Conservation (phyloP, 129 eudicot genomes). For the Saposhnikovia divaricata region DNA sequence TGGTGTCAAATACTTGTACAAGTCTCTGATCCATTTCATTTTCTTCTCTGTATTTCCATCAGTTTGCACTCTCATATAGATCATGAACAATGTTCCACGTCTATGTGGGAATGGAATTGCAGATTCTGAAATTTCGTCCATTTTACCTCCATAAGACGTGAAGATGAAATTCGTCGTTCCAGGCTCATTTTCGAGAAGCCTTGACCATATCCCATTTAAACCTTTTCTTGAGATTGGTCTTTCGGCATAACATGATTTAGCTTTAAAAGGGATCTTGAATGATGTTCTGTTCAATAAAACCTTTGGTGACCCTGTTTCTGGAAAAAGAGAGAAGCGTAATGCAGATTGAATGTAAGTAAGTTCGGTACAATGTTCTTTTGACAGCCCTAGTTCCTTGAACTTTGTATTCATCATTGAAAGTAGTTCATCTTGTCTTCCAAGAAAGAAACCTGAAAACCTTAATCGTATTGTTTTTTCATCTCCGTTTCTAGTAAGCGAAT, state of each 20-base stretch:
- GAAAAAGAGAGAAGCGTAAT: slow-evolving; percentile 4
- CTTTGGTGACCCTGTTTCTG: background rate
- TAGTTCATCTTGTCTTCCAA: slow-evolving; percentile 6
- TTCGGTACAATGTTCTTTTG: slow-evolving; percentile 14
- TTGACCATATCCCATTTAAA: slow-evolving; percentile 3
- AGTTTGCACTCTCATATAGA: slow-evolving; percentile 17
- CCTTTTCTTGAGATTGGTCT: slow-evolving; percentile 14
- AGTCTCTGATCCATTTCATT: slow-evolving; percentile 8
- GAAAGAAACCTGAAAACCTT: slow-evolving; percentile 13
- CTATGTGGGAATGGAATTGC: slow-evolving; percentile 40
- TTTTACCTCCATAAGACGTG: slow-evolving; percentile 27
- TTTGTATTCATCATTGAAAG: background rate
- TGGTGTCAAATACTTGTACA: slow-evolving; percentile 22
- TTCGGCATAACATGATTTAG: slow-evolving; percentile 16
- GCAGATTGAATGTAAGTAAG: slow-evolving; percentile 21
- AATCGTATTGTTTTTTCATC: background rate
- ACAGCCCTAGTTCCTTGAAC: slow-evolving; percentile 12
- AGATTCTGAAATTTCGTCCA: slow-evolving; percentile 20
- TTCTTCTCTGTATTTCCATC: slow-evolving; percentile 12
- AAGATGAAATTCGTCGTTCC: background rate
- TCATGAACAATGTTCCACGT: slow-evolving; percentile 27
- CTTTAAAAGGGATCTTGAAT: background rate
- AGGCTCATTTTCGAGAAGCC: background rate
- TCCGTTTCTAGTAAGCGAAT: background rate
- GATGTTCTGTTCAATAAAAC: slow-evolving; percentile 6